Evolutionary conservation across 306 rosid genomes (phyloP), one percentile per base, ranked within the genome.

Genomic region (Dryas octopetala): DNA sequence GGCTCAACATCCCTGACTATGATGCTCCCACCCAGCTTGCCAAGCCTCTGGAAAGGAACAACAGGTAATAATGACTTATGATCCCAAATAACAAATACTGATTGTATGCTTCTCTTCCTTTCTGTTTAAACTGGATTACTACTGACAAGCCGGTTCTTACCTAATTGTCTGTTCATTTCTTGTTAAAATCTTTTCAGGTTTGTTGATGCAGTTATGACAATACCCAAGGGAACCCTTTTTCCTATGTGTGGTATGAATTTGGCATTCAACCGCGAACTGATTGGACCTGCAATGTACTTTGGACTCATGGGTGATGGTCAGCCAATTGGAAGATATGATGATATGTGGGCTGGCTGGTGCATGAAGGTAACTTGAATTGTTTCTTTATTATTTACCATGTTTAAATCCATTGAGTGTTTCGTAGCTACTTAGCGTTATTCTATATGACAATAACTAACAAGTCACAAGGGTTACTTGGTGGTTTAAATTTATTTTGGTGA

Each of bases 331-430:
- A 91, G 97, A 46, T 92, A 90, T 14, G 96, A 92, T 32, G 97
- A 92, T 63, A 92, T 92, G 97, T 92, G 97, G 97, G 97, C 97
- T 64, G 97, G 97, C 38, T 92, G 97, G 97, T 92, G 97, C 75
- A 71, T 89, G 19, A 92, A 92, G 97, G 97, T 92, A 88, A 46
- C 41, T 26, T 58, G 47, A 19, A 41, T 82, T 52, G 51, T 50
- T 6, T 12, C 11, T 19, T 40, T 78, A 12, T 12, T 16, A 59
- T n/a, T 76, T 9, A 41, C 26, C 67, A 61, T 62, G 17, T 46
- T 40, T 28, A 4, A 32, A 32, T 32, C 38, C 38, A 32, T 32
- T 32, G 38, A 32, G 38, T 32, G 38, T 32, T 32, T 32, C 3
- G 38, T 32, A 32, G 38, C 3, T 32, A 32, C 38, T 32, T 32